Base-by-base conservation (phyloP, 2,329 filamentous ascomycete species). In the Trichoderma afroharzianum region DNA sequence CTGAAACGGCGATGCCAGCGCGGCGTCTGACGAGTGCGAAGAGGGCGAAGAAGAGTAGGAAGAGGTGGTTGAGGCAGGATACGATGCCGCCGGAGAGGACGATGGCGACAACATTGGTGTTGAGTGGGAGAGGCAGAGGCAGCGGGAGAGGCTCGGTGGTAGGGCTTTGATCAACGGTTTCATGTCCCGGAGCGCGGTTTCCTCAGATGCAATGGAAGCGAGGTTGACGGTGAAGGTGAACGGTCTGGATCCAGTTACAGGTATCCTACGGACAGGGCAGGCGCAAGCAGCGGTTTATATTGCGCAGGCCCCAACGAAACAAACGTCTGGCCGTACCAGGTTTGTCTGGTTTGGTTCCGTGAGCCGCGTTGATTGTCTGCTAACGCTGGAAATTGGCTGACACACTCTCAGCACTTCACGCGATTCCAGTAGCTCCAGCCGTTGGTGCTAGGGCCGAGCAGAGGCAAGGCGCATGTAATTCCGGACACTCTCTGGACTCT, bases 151-250 rank as follows among this genome's bases (percentile, higher is more conserved):
- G 69, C 53, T 58, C 70, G 57, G 68, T 43, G 59, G 74, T 28
- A 71, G 63, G 55, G 64, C 59, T n/a, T 68, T 61, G 18, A 63
- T 55, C 33, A 74, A 67, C 63, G 72, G 71, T 66, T 74, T 71
- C 69, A 67, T 71, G 24, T 39, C 62, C 58, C 53, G 28, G 28
- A 66, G 21, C 18, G 69, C 30, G 8, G 69, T 43, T 67, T 71
- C 62, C 61, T 53, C 30, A 24, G 11, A 14, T 14, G 57, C 3
- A 59, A n/a, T 30, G 28, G 12, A 36, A 32, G 57, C 26, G 28
- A 59, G 33, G 26, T 26, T 26, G 26, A 26, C 26, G 43, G 43
- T 50, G 18, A 59, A 59, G 5, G 39, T n/a, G 39, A 43, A 6
- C 12, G 43, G 9, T 21, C 43, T 50, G 43, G 43, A 50, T 50